These are phyloP conservation scores for Xylaria longipes DNA, from an alignment of 495 filamentous ascomycete species.

Conservation along the genomic window DNA sequence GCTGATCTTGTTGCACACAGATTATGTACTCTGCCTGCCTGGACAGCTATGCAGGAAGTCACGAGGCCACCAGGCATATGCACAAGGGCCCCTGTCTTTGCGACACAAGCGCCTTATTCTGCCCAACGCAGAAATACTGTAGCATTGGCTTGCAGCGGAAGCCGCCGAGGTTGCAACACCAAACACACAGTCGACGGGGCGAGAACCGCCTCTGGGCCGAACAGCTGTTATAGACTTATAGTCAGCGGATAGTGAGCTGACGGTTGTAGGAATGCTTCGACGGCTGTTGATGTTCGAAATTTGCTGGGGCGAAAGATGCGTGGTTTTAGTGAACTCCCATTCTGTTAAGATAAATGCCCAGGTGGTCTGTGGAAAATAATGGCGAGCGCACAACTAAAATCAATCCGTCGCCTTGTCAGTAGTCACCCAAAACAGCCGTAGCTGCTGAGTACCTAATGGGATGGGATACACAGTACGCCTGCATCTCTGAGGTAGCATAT, in stretches of 20 bases:
- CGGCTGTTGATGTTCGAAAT: not conserved
- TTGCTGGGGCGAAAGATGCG: not conserved
- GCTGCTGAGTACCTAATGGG: constrained; percentile 3
- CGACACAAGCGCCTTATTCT: constrained; percentile 2
- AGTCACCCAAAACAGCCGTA: not conserved
- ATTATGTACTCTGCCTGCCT: not conserved
- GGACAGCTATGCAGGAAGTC: constrained; percentile 23
- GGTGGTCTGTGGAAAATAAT: not conserved
- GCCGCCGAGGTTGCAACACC: constrained; percentile 15
- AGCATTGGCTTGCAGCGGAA: constrained; percentile 17
- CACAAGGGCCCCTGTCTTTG: constrained; percentile 14
- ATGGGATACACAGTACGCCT: not conserved
- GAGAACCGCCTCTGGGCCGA: not conserved
- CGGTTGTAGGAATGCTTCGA: not conserved
- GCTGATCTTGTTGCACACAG: constrained; percentile 1
- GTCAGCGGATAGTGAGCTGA: constrained; percentile 26
- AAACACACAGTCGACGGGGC: not conserved
- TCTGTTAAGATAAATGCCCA: not conserved
- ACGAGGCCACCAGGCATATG: constrained; percentile 20
- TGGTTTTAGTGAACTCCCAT: not conserved
- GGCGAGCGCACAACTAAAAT: not conserved
- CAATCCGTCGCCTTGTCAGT: not conserved
- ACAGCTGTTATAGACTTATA: constrained; percentile 18
- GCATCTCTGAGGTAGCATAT: not conserved
- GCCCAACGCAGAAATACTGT: too few relatives aligned